These are phyloP conservation scores for Omphalotus guepiniiformis DNA, from an alignment of 768 basidiomycete genomes.

Conservation along the genomic window DNA sequence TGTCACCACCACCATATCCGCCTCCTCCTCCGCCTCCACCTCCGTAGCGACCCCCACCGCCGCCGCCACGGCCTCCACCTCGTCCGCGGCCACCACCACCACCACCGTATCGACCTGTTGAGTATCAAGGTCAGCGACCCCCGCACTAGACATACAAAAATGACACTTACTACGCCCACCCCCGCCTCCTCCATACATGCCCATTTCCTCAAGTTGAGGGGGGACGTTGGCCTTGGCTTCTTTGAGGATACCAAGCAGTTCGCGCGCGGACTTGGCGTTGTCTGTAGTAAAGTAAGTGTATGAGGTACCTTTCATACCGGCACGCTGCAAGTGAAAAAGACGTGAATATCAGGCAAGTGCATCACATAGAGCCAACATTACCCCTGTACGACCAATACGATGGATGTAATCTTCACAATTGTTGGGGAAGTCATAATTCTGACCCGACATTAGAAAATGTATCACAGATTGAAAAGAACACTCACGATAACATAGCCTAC, in stretches of 20 bases:
- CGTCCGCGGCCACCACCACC: conserved; percentile 5
- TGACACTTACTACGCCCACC: conserved; percentile 9
- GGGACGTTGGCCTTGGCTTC: conserved; percentile 88
- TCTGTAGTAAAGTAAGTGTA: conserved; percentile 98
- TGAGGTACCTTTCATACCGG: conserved; percentile 86
- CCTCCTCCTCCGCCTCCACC: conserved; percentile 1
- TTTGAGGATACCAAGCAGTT: conserved; percentile 78
- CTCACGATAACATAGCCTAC: conserved; percentile 94
- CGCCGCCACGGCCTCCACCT: conserved; percentile 5
- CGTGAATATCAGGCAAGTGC: conserved; percentile 8
- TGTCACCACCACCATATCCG: not conserved
- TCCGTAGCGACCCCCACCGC: not conserved
- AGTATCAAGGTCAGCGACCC: not conserved
- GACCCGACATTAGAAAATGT: conserved; percentile 5
- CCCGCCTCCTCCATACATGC: conserved; percentile 6
- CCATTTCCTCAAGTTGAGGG: conserved; percentile 69
- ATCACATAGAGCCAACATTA: conserved; percentile 22
- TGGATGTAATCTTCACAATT: conserved; percentile 99
- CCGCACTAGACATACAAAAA: too few species aligned
- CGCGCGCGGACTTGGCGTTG: conserved; percentile 91
- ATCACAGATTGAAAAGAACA: conserved; percentile 16
- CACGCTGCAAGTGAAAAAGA: conserved; percentile 64
- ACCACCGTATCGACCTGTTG: conserved; percentile 3
- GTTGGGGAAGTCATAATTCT: conserved; percentile 99
- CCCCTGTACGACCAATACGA: conserved; percentile 96